phyloP scores from a whole-genome alignment of 2,329 filamentous ascomycete genomes.

The Talaromyces piceae region DNA sequence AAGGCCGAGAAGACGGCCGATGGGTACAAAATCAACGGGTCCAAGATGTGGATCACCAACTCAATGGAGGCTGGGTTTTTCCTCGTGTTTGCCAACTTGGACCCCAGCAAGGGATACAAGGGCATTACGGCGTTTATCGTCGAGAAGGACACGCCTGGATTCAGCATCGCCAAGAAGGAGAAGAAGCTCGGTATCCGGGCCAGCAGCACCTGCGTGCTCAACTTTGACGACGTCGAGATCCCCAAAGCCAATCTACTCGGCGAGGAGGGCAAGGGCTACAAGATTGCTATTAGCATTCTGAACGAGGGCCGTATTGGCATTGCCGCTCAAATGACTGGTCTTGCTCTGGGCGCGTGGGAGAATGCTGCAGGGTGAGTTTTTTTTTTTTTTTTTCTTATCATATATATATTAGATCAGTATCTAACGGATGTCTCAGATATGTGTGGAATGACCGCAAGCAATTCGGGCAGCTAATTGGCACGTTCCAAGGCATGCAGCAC shows the following conservation, averaged over 20 bases:
- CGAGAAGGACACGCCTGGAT: slow-evolving; percentile 81
- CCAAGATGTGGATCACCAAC: slow-evolving; percentile 99
- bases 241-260: slow-evolving; percentile 84
- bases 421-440: slow-evolving; percentile 48
- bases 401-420: neutral
- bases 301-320: slow-evolving; percentile 98
- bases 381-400: neutral
- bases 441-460: slow-evolving; percentile 98
- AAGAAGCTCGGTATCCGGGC: slow-evolving; percentile 98
- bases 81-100: slow-evolving; percentile 95
- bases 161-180: slow-evolving; percentile 97
- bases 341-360: slow-evolving; percentile 89
- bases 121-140: slow-evolving; percentile 95
- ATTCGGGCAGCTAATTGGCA: slow-evolving; percentile 85
- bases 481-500: slow-evolving; percentile 99
- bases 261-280: slow-evolving; percentile 86
- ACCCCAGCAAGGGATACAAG: slow-evolving; percentile 88
- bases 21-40: slow-evolving; percentile 80
- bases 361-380: slow-evolving; percentile 68
- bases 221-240: slow-evolving; percentile 91
- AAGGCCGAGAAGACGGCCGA: slow-evolving; percentile 75
- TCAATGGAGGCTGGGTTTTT: slow-evolving; percentile 89
- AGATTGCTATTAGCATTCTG: slow-evolving; percentile 87
- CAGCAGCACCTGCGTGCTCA: slow-evolving; percentile 93
- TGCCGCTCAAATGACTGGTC: slow-evolving; percentile 95